phyloP scores from a whole-genome alignment of 1,284 basidiomycete genomes.

The Coniophora puteana region DNA sequence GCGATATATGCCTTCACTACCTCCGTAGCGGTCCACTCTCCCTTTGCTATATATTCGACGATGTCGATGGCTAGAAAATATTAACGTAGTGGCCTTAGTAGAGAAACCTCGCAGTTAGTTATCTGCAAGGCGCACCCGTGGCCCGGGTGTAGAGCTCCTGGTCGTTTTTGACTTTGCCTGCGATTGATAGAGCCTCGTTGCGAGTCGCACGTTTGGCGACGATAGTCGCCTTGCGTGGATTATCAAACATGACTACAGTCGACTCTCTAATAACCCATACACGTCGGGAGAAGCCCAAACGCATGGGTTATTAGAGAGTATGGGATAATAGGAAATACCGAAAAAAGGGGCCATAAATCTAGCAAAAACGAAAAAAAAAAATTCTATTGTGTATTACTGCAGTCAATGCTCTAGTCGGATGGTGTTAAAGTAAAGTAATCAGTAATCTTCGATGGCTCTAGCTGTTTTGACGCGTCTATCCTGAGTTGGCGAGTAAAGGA shows the following conservation, averaged over 20 bases:
- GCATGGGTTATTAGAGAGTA: constrained; percentile 13
- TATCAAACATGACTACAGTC: constrained; percentile 8
- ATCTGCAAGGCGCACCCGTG: too few species aligned
- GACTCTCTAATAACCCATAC: constrained; percentile 9
- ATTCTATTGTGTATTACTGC: constrained; percentile 1
- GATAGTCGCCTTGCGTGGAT: too few species aligned
- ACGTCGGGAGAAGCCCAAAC: background rate
- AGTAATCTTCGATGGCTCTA: constrained; percentile 17
- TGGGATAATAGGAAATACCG: constrained; percentile 11
- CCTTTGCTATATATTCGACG: constrained; percentile 49
- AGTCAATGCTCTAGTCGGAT: background rate
- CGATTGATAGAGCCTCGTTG: too few species aligned
- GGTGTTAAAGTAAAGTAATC: constrained; percentile 13
- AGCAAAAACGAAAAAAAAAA: background rate
- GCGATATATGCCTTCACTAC: constrained; percentile 75
- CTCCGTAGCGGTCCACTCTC: constrained; percentile 70
- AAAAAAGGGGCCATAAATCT: too few species aligned
- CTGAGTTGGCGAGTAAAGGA: constrained; percentile 17
- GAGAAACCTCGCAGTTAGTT: too few species aligned
- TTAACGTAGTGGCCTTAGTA: too few species aligned
- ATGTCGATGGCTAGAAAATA: constrained; percentile 71
- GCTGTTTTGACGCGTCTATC: constrained; percentile 11
- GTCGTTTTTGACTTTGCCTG: too few species aligned
- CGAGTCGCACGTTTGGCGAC: too few species aligned
- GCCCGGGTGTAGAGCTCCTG: too few species aligned